Evolutionary conservation across 1,284 basidiomycete species (phyloP), one percentile per base, ranked within the genome.

Genomic region (Ganoderma leucocontextum): DNA sequence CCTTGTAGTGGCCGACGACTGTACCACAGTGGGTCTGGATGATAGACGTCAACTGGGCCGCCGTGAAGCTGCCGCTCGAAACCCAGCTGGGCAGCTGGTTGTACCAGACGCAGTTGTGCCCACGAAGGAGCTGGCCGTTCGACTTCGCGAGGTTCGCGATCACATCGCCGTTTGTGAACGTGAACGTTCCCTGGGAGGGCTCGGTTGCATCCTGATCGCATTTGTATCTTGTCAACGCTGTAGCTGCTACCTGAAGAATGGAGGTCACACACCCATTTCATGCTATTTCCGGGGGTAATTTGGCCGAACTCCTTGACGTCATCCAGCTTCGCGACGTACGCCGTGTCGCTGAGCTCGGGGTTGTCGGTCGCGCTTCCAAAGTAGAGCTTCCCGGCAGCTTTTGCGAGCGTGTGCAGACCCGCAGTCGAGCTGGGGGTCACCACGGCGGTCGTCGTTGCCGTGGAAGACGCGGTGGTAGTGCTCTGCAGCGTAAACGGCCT

Each of bases 331-430:
- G 74, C 68, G 53, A 82, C 78, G 73, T 88, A 89, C 9, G 84
- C 72, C 0, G 77, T 72, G 71, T 89, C 84, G 5, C 75, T 81
- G 44, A 89, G 77, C 74, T 88, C 86, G 2, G 82, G 80, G 74
- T 89, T 89, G 76, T 88, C 87, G 0, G 87, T 89, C 10, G 88
- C 88, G 19, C 83, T 81, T 19, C 89, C 88, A 65, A 89, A 88
- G 80, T 89, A 89, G 36, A 81, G 74, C 77, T 88, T 88, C n/a
- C 86, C 85, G 13, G 84, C 83, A 17, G 83, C 79, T 71, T 81
- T 82, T 0, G 87, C 86, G 19, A 82, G 79, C 4, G 74, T 75
- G 71, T 84, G 77, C 13, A 87, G 77, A 33, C 74, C 76, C 36
- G 64, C 67, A 15, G 68, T 70, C 8, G 65, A 66, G 47, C 61